Conservation (phyloP, 2,329 filamentous ascomycete species). For the Colletotrichum musae region DNA sequence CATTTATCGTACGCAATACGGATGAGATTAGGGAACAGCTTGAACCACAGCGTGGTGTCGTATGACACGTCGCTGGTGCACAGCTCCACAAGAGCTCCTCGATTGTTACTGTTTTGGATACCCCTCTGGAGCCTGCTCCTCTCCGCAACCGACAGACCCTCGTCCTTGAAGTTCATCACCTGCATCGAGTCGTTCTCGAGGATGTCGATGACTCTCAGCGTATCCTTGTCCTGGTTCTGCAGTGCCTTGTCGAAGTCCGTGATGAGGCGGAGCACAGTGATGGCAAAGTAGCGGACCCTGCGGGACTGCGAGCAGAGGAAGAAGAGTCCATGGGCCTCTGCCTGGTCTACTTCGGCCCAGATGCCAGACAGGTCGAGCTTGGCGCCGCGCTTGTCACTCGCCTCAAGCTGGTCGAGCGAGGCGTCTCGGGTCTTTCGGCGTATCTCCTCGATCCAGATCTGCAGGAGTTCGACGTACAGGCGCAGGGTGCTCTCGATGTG, state of each 20-base stretch:
- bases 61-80: constrained; percentile 97
- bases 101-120: constrained; percentile 85
- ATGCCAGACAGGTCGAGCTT: constrained; percentile 90
- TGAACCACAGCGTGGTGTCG: constrained; percentile 96
- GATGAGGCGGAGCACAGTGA: constrained; percentile 92
- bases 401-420: constrained; percentile 74
- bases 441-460: constrained; percentile 99
- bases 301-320: constrained; percentile 97
- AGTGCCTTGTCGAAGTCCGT: constrained; percentile 94
- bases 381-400: constrained; percentile 79
- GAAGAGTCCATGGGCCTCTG: constrained; percentile 96
- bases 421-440: constrained; percentile 86
- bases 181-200: constrained; percentile 90
- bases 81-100: constrained; percentile 90
- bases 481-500: constrained; percentile 96
- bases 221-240: constrained; percentile 74
- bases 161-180: constrained; percentile 93
- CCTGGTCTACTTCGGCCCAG: constrained; percentile 94
- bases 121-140: constrained; percentile 92
- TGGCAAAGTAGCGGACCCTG: constrained; percentile 88
- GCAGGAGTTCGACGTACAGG: constrained; percentile 91
- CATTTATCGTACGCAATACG: constrained; percentile 92
- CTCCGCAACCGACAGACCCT: constrained; percentile 91
- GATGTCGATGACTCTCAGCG: constrained; percentile 86
- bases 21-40: constrained; percentile 96